Evolutionary conservation across 768 basidiomycete species (phyloP).

Genomic region (Filobasidium wieringae): DNA sequence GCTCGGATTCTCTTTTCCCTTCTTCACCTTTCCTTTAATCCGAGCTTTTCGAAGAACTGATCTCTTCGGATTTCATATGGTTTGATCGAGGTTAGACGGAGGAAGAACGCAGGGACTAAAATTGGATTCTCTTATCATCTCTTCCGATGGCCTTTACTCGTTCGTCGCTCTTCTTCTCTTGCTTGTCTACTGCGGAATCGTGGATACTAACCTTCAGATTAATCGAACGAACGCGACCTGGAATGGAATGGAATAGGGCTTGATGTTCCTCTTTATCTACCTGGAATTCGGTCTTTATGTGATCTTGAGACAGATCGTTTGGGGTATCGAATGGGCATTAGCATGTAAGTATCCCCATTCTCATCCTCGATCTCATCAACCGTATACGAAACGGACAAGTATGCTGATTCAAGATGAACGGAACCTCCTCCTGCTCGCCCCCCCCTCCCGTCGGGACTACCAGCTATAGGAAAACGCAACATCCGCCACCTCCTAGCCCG

Average conservation of each 20-base stretch:
- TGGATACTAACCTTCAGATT: no score
- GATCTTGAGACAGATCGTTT: slow-evolving; percentile 78
- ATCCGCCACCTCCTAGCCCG: slow-evolving; percentile 66
- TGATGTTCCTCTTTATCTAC: slow-evolving; percentile 73
- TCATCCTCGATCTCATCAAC: background rate
- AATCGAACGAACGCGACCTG: no score
- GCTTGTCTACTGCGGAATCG: no score
- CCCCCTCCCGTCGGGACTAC: background rate
- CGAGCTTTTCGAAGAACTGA: background rate
- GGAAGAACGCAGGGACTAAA: no score
- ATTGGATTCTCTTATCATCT: slow-evolving; percentile 48
- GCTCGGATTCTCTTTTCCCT: background rate
- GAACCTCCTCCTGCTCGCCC: background rate
- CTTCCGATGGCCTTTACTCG: slow-evolving; percentile 71
- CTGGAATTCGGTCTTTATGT: slow-evolving; percentile 69
- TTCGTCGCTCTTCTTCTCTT: slow-evolving; percentile 7
- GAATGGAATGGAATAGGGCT: no score
- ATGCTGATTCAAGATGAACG: no score
- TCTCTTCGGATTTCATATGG: slow-evolving; percentile 37
- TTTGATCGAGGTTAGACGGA: no score
- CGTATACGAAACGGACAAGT: no score
- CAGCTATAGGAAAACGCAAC: slow-evolving; percentile 60
- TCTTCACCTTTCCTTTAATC: background rate
- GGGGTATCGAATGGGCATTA: background rate
- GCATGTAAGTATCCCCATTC: background rate